Percentiles rank a stretch among this genome's conserved stretches.
Conservation (phyloP, 257 asterid species). For the Paraleonurus japonicus region DNA sequence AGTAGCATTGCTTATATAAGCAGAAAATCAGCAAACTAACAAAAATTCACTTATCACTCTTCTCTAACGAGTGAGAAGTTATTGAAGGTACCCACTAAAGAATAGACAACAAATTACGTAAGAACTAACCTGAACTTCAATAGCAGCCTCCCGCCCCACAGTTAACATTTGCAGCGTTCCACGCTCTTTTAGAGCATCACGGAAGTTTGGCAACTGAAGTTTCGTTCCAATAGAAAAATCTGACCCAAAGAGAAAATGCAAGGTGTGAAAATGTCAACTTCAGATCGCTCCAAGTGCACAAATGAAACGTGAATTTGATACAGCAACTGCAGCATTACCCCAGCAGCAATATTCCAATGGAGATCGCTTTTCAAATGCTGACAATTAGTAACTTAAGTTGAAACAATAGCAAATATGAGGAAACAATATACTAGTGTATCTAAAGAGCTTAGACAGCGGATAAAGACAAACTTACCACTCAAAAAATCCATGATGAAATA, state of each 20-base stretch:
- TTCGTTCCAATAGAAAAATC: constrained; percentile 80
- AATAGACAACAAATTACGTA: constrained; percentile 18
- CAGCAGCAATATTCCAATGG: constrained; percentile 96
- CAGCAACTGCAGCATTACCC: constrained; percentile 96
- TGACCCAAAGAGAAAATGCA: constrained; percentile 79
- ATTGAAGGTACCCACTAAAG: not conserved
- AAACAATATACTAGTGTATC: constrained; percentile 31
- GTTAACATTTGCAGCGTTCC: constrained; percentile 95
- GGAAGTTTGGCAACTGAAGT: constrained; percentile 92
- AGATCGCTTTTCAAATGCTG: constrained; percentile 95
- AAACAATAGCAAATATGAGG: constrained; percentile 42
- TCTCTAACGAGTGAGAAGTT: constrained; percentile 18
- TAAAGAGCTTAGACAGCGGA: constrained; percentile 30
- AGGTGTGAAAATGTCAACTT: constrained; percentile 58
- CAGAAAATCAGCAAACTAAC: constrained; percentile 1
- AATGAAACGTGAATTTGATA: constrained; percentile 63
- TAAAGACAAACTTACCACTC: constrained; percentile 67
- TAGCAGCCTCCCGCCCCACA: constrained; percentile 96
- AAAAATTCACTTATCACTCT: constrained; percentile 14
- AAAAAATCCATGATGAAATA: constrained; percentile 90
- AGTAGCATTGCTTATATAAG: not conserved
- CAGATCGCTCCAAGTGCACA: constrained; percentile 70
- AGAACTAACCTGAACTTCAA: constrained; percentile 88
- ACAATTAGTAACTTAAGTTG: constrained; percentile 88
- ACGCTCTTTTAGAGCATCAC: constrained; percentile 82